Base-by-base conservation (phyloP, 2,329 filamentous ascomycete species). In the Hymenoscyphus fraxineus region DNA sequence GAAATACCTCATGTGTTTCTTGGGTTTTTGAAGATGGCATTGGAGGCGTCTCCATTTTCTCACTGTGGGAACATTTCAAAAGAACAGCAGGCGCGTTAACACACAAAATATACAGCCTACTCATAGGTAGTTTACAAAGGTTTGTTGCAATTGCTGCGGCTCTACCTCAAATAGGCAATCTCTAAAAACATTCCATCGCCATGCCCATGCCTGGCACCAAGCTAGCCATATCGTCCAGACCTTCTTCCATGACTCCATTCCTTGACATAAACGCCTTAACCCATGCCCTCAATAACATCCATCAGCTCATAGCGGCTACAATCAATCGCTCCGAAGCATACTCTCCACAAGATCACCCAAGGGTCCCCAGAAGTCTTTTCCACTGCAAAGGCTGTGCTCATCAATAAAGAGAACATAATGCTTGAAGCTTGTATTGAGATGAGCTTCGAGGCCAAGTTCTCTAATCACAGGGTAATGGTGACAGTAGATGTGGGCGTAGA, bases 401-500 rank as follows among this genome's bases (percentile, higher is more conserved):
- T 99, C 93, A 71, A 99, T 93, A 79, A 99, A 99, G 65, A 99
- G 85, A 67, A 99, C 95, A 75, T 98, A 99, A 79, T 99, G 95
- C 84, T 99, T 99, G 87, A 99, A 99, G 80, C 92, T 96, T 15
- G 95, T 99, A 80, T 99, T 99, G 70, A 99, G 85, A 78, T 99
- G 95, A 56, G 96, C 93, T 79, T 99, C 95, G 65, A 99, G 85
- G 27, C 95, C 95, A 47, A 99, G 85, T 76, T 97, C 93, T 65
- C 96, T 90, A 71, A 99, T 90, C 70, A 99, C 93, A 41, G 93
- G 93, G 80, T 99, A 99, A 81, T 99, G 95, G 79, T 99, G 95
- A 82, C 96, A 99, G 86, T 99, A 99, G 73, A 99, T 97, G 80
- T 99, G 95, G 55, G 95, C 95, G 77, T 99, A 99, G 67, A 99